Base-by-base conservation (phyloP, 2,329 filamentous ascomycete genomes). In the Pseudogymnoascus sp. region DNA sequence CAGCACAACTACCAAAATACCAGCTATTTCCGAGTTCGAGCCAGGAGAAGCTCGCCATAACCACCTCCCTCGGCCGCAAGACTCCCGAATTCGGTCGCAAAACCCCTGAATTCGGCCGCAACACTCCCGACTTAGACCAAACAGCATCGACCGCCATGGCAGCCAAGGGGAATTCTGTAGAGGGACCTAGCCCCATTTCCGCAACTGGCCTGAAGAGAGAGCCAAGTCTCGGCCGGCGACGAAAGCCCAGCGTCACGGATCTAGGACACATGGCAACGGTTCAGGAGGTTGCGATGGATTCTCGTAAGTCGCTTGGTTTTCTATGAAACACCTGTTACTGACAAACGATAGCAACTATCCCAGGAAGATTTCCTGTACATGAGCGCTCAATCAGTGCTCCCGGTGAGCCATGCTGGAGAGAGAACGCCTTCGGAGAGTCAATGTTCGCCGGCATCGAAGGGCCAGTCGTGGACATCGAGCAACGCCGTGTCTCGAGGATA, bases 221-320 rank as follows among this genome's bases (percentile, higher is more conserved):
- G 67, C 80, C 82, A 69, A 82, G 78, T 66, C 73, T 84, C 62
- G 78, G 74, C 59, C 77, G 84, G 64, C 79, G 85, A 67, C 80
- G 85, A 65, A 88, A 88, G 70, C 76, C 83, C 67, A 87, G 82
- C 72, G 81, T 86, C 12, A 82, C 84, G 8, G 86, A 88, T 64
- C 72, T 87, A 58, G 85, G 83, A 1, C 84, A 83, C 35, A 86
- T 87, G 85, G 87, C 85, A 4, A 87, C 85, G 1, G 85, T 88
- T 12, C 84, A 87, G 65, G 86, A 88, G 69, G 74, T 81, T 58
- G 73, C 83, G 60, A 87, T 88, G 84, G 86, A 89, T 73, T 88
- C 86, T 68, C 86, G 86, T 89, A 77, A 76, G 86, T 71, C 9
- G n/a, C 25, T 42, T 37, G 6, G 5, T 21, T 45, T 15, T 6